Evolutionary conservation across 805 yeast species (phyloP).

Genomic region (Schwanniomyces vanrijiae): DNA sequence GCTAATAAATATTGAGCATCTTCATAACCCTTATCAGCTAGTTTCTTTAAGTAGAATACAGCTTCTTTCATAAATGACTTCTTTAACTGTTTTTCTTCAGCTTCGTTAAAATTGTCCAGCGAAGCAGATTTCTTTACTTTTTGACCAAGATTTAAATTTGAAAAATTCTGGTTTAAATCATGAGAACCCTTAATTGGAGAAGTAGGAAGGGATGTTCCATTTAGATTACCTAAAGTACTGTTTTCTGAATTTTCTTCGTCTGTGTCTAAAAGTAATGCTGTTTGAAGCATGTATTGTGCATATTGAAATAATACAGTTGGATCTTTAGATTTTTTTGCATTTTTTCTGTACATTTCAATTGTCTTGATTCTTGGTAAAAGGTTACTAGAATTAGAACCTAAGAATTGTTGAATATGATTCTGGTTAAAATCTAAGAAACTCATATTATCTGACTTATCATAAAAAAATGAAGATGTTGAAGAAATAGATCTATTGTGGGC

Average conservation of each 20-base stretch:
- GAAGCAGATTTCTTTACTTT: constrained; percentile 21
- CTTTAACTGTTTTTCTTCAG: constrained; percentile 37
- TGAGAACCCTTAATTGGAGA: constrained; percentile 15
- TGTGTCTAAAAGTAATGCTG: constrained; percentile 64
- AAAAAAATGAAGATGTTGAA: constrained; percentile 37
- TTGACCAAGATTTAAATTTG: constrained; percentile 11
- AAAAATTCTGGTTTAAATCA: constrained; percentile 1
- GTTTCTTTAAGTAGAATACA: constrained; percentile 59
- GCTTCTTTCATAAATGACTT: constrained; percentile 76
- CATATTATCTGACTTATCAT: constrained; percentile 31
- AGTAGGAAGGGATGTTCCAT: constrained; percentile 14
- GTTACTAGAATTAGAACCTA: constrained; percentile 49
- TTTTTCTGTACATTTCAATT: constrained; percentile 80
- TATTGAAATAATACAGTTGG: constrained; percentile 86
- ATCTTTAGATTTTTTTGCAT: constrained; percentile 81
- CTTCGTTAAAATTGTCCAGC: constrained; percentile 9
- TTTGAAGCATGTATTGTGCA: constrained; percentile 86
- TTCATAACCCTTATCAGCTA: constrained; percentile 76
- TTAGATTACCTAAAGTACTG: constrained; percentile 6
- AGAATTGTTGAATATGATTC: constrained; percentile 48
- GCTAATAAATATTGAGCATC: constrained; percentile 92
- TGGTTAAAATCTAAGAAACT: constrained; percentile 53
- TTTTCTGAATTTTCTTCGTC: constrained; percentile 2
- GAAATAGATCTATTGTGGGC: constrained; percentile 37
- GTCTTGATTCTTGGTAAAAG: constrained; percentile 79